Percentiles rank a stretch among this genome's conserved stretches.
phyloP scores from a whole-genome alignment of 306 rosid genomes.

The Vigna mungo region DNA sequence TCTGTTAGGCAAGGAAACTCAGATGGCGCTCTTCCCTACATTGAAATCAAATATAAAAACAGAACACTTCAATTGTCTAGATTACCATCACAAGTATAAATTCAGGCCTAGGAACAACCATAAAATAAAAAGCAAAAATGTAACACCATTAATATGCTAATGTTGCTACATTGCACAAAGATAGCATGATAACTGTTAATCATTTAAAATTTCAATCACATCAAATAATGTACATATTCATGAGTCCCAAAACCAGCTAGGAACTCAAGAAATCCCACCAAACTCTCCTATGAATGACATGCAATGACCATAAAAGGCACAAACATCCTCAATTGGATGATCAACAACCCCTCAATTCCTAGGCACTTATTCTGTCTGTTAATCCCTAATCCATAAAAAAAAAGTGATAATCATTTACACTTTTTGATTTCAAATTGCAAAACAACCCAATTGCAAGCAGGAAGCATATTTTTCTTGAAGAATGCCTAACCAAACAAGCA shows the following conservation, averaged over 20 bases:
- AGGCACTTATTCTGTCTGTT: no score
- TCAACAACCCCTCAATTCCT: background rate
- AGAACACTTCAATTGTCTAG: slow-evolving; percentile 34
- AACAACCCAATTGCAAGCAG: background rate
- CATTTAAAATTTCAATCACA: background rate
- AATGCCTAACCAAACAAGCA: background rate
- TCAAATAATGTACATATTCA: background rate
- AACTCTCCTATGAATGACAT: background rate
- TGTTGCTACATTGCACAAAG: slow-evolving; percentile 9
- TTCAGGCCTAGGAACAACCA: slow-evolving; percentile 1
- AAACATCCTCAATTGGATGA: background rate
- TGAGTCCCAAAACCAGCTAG: background rate
- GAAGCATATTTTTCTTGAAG: background rate
- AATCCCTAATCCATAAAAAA: background rate
- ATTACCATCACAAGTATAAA: background rate
- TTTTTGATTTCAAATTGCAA: background rate
- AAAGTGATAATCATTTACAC: background rate
- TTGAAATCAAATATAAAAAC: slow-evolving; percentile 36
- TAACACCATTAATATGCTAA: background rate
- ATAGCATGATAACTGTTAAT: background rate
- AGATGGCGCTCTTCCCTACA: slow-evolving; percentile 46
- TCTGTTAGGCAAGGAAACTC: slow-evolving; percentile 48
- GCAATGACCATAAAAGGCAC: background rate
- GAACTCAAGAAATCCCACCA: background rate
- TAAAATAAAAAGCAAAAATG: background rate